Percentiles rank a stretch among this genome's conserved stretches.
Conservation (phyloP, 2,329 filamentous ascomycete species). For the Stachybotrys echinatus region DNA sequence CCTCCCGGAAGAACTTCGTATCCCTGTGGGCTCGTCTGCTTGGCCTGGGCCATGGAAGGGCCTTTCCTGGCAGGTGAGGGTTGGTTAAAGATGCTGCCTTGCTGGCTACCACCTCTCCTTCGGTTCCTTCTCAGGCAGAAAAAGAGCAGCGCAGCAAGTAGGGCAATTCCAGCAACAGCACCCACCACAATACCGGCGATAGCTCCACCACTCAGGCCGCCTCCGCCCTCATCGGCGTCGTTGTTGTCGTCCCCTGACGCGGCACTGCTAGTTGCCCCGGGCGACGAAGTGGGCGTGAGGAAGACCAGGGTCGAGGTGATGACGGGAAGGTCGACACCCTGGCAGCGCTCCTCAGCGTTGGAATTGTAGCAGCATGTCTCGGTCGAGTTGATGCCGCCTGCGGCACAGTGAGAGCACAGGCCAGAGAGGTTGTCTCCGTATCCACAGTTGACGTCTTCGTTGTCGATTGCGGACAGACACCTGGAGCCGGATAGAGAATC, state of each 20-base stretch:
- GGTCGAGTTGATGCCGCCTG: constrained; percentile 82
- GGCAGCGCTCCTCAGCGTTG: constrained; percentile 67
- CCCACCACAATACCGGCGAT: constrained; percentile 92
- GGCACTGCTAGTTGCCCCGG: constrained; percentile 11
- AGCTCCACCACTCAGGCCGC: constrained; percentile 67
- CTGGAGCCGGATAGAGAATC: constrained; percentile 64
- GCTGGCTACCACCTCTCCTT: constrained; percentile 53
- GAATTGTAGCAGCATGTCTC: constrained; percentile 92
- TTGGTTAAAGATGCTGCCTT: constrained; percentile 81
- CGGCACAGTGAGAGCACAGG: constrained; percentile 80
- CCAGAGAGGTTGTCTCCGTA: constrained; percentile 67
- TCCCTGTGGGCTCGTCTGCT: constrained; percentile 37
- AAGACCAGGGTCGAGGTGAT: constrained; percentile 66
- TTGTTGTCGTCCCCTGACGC: constrained; percentile 9
- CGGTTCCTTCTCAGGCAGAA: constrained; percentile 52
- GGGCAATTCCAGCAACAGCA: constrained; percentile 61
- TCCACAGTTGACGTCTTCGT: constrained; percentile 85
- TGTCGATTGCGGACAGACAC: constrained; percentile 72
- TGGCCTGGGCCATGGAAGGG: constrained; percentile 32
- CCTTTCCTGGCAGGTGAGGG: constrained; percentile 66
- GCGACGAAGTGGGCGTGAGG: constrained; percentile 35
- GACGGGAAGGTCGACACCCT: constrained; percentile 70
- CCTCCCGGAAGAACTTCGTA: constrained; percentile 79
- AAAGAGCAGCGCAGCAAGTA: constrained; percentile 67
- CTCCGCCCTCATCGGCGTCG: constrained; percentile 19